Evolutionary conservation across 139 green algal genomes (phyloP), one percentile per base, ranked within the genome.

Genomic region (Marvania coccoides): DNA sequence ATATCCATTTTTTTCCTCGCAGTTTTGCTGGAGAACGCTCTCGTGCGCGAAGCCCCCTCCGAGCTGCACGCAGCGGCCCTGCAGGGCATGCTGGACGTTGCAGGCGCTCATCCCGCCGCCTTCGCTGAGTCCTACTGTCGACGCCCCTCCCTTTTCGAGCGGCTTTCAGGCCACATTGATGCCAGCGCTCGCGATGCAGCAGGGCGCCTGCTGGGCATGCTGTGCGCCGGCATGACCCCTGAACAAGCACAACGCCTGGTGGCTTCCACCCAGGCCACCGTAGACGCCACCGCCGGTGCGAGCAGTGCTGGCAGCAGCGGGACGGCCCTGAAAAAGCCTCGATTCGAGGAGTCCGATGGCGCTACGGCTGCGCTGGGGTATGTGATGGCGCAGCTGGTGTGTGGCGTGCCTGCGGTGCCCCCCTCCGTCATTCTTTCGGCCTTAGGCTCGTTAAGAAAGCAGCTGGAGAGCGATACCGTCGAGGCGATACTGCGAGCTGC

Each of bases 151-250:
- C 88, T 87, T 69, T 73, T 94, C 28, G 69, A 70, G 33, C 34
- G 30, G 29, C 74, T 87, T 31, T 56, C 88, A 6, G 46, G 53
- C 6, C 87, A 93, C 69, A 76, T 60, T 28, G 76, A 86, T 54
- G 37, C 45, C 0, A 60, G 48, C 30, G 80, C 79, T 3, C 59
- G 87, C 2, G 48, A 70, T 24, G 58, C 73, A 2, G 80, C 87
- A 0, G 86, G 75, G 1, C 78, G 78, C 69, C 74, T 94, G 54
- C 53, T 89, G 31, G 86, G 81, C 37, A 69, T 81, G 24, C 57
- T 75, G 29, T 42, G 54, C 3, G 10, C 56, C 30, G 2, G 2
- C n/a, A 14, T 37, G 19, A 55, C 29, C 19, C 53, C n/a, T 26
- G 47, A 46, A 59, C 10, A 12, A 59, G 12, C 37, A 40, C 9